Conservation (phyloP, 495 filamentous ascomycete genomes). For the Daldinia grandis region DNA sequence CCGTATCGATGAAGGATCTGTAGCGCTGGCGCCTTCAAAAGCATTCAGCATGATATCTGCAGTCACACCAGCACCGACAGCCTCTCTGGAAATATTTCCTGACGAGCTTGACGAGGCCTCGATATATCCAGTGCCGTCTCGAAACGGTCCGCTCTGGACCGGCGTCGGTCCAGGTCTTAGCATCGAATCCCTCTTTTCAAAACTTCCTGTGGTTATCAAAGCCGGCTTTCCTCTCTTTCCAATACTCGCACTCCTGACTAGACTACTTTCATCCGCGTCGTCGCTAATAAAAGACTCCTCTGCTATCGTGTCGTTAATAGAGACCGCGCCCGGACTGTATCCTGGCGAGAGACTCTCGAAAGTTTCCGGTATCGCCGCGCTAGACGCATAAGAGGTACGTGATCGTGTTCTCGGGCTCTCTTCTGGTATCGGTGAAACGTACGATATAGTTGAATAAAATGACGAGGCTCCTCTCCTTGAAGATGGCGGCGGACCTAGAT, state of each 20-base stretch:
- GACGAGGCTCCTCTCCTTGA: slow-evolving; percentile 73
- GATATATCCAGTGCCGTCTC: slow-evolving; percentile 54
- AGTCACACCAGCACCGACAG: slow-evolving; percentile 43
- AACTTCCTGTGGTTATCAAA: slow-evolving; percentile 65
- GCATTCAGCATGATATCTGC: slow-evolving; percentile 55
- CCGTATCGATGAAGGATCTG: slow-evolving; percentile 46
- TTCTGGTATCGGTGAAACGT: slow-evolving; percentile 88
- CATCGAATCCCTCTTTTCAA: slow-evolving; percentile 39
- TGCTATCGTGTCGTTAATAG: slow-evolving; percentile 56
- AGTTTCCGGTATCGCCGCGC: slow-evolving; percentile 76
- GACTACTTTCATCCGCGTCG: slow-evolving; percentile 65
- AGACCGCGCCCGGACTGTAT: slow-evolving; percentile 54
- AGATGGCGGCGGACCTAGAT: slow-evolving; percentile 71
- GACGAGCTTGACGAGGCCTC: slow-evolving; percentile 55
- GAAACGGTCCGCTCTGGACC: slow-evolving; percentile 48
- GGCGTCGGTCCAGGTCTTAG: slow-evolving; percentile 47
- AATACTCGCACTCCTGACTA: slow-evolving; percentile 81
- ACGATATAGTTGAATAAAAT: slow-evolving; percentile 78
- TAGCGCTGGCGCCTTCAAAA: slow-evolving; percentile 54
- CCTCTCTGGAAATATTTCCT: slow-evolving; percentile 36
- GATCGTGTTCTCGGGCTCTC: slow-evolving; percentile 70
- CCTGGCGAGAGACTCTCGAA: slow-evolving; percentile 62
- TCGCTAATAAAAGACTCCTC: slow-evolving; percentile 63
- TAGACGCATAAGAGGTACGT: slow-evolving; percentile 81
- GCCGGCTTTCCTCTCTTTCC: slow-evolving; percentile 78